A percentile compares a stretch with the other conserved stretches of the same genome.
These are phyloP conservation scores for Bipolaris victoriae DNA, from an alignment of 2,329 filamentous ascomycete species.

Conservation along the genomic window DNA sequence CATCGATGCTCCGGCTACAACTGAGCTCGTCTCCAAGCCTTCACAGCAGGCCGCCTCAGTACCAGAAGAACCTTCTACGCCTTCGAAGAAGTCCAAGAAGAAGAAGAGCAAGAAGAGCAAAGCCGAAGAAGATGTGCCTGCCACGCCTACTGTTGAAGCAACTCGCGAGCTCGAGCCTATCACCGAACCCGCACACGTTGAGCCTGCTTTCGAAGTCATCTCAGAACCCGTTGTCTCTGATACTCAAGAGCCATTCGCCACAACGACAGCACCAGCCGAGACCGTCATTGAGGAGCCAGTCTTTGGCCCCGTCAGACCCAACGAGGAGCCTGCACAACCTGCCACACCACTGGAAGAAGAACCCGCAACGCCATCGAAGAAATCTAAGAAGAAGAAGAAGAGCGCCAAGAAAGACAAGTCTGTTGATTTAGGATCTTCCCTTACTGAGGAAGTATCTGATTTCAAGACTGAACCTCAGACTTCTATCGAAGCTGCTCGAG, in stretches of 20 bases:
- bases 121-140: constrained; percentile 3
- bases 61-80: constrained; percentile 6
- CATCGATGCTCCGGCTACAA: background rate
- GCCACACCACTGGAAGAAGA: constrained; percentile 16
- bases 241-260: background rate
- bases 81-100: constrained; percentile 53
- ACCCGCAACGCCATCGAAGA: constrained; percentile 45
- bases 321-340: constrained; percentile 9
- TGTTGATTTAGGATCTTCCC: constrained; percentile 10
- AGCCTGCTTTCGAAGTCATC: background rate
- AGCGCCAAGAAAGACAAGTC: constrained; percentile 24
- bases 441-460: background rate
- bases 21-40: constrained; percentile 8
- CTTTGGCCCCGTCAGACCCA: background rate
- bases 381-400: constrained; percentile 54
- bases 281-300: background rate
- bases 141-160: background rate
- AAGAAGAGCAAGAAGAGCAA: constrained; percentile 34
- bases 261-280: background rate
- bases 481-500: background rate
- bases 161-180: background rate
- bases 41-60: background rate
- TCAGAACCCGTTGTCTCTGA: background rate
- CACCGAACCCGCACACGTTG: background rate
- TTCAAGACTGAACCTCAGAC: constrained; percentile 1